A percentile compares a stretch with the other conserved stretches of the same genome.
Evolutionary conservation across 331 rosid species (phyloP).

Genomic region (Prunus yedoensis): DNA sequence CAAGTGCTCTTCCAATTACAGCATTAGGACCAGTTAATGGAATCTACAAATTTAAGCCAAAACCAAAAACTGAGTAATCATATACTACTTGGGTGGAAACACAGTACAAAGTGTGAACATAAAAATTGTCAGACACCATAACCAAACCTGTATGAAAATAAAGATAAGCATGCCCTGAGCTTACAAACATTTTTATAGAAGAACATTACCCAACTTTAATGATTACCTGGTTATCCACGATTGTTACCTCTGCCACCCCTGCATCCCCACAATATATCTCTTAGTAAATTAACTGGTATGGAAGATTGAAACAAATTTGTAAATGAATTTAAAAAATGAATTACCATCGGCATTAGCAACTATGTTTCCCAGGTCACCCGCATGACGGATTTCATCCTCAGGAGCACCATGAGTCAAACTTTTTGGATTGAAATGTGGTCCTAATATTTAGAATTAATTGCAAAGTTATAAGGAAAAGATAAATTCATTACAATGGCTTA

Average conservation of each 20-base stretch:
- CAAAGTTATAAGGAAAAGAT: constrained; percentile 10
- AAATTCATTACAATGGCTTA: neutral
- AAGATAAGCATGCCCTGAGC: neutral
- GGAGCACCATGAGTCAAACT: constrained; percentile 85
- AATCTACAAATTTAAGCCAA: constrained; percentile 45
- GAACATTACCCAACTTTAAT: neutral
- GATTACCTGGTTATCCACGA: constrained; percentile 63
- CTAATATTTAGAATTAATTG: constrained; percentile 31
- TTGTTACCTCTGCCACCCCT: constrained; percentile 75
- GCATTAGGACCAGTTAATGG: constrained; percentile 70
- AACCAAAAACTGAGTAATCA: neutral
- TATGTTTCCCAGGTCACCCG: constrained; percentile 99
- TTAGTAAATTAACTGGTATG: constrained; percentile 9
- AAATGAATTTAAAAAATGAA: constrained; percentile 6
- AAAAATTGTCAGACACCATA: neutral
- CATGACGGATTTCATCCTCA: constrained; percentile 87
- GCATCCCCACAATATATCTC: constrained; percentile 16
- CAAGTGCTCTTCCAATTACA: constrained; percentile 71
- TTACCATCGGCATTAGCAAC: constrained; percentile 69
- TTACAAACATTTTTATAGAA: neutral
- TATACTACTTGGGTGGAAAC: constrained; percentile 1
- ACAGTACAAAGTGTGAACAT: neutral
- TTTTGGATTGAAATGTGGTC: constrained; percentile 92
- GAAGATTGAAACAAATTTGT: neutral
- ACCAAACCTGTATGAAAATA: neutral